Base-by-base conservation (phyloP, 257 asterid genomes). In the Jacaranda copaia region DNA sequence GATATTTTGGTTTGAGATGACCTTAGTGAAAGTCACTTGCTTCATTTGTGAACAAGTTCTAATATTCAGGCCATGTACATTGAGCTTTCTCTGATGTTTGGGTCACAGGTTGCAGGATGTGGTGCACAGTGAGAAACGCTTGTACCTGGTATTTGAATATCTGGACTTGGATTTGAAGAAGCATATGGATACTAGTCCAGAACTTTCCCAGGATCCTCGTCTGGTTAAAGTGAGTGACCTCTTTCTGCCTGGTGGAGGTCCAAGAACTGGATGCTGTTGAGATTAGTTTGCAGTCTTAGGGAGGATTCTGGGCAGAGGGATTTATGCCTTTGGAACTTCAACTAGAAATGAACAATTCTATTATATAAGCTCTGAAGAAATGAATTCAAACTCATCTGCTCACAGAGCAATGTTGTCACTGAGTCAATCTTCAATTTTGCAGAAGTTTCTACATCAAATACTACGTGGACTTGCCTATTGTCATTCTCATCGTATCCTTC, bases 161-260 rank as follows among this genome's bases (percentile, higher is more conserved):
- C 91, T 95, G 84, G 99, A 95, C 86, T 85, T 93, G 92, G 98
- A 95, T 82, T 85, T 95, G 92, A 95, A 93, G 91, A 95, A 95
- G 75, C 99, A 95, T 81, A 95, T 95, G 99, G 99, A 95, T 85
- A 83, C 99, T 8, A 88, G 88, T 78, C 99, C 99, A 39, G 97
- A 91, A 46, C 90, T 95, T 87, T 85, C 97, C 7, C 78, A 95
- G 92, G 90, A 93, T 83, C 96, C 95, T 77, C 92, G 85, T 60
- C 75, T 85, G 60, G 86, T 90, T 62, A 95, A 90, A 87, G 99
- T 93, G 84, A 84, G 95, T 84, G 70, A 68, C 68, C 79, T 83
- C 67, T 72, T 58, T 80, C 68, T 63, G 75, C 49, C 62, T n/a
- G 43, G 48, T 67, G 76, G 71, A 70, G 79, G 73, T 74, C 65